Evolutionary conservation across 2,329 filamentous ascomycete genomes (phyloP).

Genomic region (Penicillium occitanis): DNA sequence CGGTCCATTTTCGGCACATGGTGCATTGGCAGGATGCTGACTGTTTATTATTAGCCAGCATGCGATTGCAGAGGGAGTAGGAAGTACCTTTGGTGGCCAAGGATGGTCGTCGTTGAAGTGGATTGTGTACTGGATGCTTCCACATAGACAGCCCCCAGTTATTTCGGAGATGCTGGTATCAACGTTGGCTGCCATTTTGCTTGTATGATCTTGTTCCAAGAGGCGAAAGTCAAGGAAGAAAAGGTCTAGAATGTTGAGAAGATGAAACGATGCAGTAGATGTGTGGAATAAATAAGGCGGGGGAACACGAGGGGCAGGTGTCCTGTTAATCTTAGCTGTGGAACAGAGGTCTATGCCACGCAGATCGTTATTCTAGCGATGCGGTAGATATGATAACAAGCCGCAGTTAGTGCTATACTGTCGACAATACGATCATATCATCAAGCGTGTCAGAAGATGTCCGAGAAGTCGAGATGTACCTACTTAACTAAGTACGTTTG

Average conservation of each 20-base stretch:
- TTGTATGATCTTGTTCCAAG: neutral
- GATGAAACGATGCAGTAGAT: neutral
- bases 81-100: neutral
- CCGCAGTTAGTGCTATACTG: neutral
- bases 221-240: neutral
- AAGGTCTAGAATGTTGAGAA: too few species aligned
- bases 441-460: neutral
- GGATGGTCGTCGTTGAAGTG: constrained; percentile 4
- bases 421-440: neutral
- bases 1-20: constrained; percentile 4
- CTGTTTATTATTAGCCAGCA: neutral
- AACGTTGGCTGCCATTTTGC: neutral
- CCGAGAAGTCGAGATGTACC: neutral
- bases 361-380: neutral
- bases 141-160: neutral
- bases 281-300: neutral
- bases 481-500: neutral
- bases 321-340: neutral
- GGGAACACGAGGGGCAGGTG: neutral
- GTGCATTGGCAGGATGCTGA: constrained; percentile 3
- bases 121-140: constrained; percentile 2
- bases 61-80: neutral
- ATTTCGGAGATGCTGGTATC: neutral
- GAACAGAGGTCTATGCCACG: neutral
- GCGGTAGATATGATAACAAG: too few species aligned